A percentile compares a stretch with the other conserved stretches of the same genome.
Evolutionary conservation across 495 filamentous ascomycete species (phyloP).

Genomic region (Penicillium verhagenii): DNA sequence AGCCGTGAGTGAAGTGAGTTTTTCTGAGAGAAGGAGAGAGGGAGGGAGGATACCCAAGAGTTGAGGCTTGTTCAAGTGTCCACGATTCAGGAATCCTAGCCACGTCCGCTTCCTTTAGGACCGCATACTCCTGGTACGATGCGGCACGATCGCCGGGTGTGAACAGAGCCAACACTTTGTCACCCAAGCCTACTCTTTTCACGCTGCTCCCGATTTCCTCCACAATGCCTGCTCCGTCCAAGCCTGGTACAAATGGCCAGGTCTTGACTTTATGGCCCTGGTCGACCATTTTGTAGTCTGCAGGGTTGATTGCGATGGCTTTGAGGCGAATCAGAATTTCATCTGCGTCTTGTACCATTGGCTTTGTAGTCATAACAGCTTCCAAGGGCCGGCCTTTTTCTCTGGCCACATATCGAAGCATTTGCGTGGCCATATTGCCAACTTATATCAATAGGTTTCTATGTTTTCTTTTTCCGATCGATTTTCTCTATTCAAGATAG

Average conservation of each 20-base stretch:
- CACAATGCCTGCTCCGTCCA: conserved; percentile 38
- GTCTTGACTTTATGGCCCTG: conserved; percentile 25
- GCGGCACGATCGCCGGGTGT: conserved; percentile 20
- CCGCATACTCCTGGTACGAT: conserved; percentile 40
- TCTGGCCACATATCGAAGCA: too few relatives aligned
- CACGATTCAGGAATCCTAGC: conserved; percentile 33
- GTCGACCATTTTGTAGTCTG: conserved; percentile 38
- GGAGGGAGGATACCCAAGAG: conserved; percentile 38
- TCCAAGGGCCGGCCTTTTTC: too few relatives aligned
- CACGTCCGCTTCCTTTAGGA: conserved; percentile 29
- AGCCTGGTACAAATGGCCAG: conserved; percentile 39
- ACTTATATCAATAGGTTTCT: too few relatives aligned
- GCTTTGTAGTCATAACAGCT: too few relatives aligned
- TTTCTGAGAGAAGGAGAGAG: not conserved
- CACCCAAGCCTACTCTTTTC: conserved; percentile 31
- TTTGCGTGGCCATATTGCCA: too few relatives aligned
- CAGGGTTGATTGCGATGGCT: conserved; percentile 36
- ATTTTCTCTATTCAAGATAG: too few relatives aligned
- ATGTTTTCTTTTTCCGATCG: too few relatives aligned
- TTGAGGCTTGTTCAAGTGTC: conserved; percentile 36
- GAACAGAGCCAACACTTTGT: conserved; percentile 35
- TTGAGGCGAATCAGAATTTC: conserved; percentile 36
- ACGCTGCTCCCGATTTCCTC: conserved; percentile 32
- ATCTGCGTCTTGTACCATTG: too few relatives aligned
- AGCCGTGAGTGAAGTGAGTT: not conserved